Conservation (phyloP, 768 basidiomycete genomes). For the Leccinum incarnatum region DNA sequence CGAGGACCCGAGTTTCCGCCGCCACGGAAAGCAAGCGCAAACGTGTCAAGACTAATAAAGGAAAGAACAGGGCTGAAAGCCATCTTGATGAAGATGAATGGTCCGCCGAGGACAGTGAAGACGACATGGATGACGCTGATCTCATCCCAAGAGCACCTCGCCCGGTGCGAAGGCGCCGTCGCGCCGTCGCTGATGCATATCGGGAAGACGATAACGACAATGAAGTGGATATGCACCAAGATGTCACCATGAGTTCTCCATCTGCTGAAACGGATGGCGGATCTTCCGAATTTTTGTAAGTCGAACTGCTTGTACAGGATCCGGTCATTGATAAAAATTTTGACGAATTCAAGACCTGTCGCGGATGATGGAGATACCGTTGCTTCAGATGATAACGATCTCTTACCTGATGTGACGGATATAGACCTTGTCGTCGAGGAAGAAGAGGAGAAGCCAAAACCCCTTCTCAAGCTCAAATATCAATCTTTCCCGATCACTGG, state of each 20-base stretch:
- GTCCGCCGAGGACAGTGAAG: slow-evolving; percentile 18
- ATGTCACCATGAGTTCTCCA: slow-evolving; percentile 19
- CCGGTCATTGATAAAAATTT: background rate
- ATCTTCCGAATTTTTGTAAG: slow-evolving; percentile 7
- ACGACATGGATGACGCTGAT: slow-evolving; percentile 13
- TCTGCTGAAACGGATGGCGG: background rate
- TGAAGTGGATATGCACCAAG: slow-evolving; percentile 1
- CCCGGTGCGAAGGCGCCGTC: slow-evolving; percentile 34
- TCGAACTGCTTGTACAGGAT: background rate
- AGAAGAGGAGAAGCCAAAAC: slow-evolving; percentile 73
- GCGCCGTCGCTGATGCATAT: slow-evolving; percentile 23
- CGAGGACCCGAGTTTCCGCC: slow-evolving; percentile 17
- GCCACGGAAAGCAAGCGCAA: slow-evolving; percentile 22
- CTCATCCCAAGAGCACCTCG: slow-evolving; percentile 17
- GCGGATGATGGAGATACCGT: background rate
- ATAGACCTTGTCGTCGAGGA: slow-evolving; percentile 49
- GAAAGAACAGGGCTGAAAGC: slow-evolving; percentile 31
- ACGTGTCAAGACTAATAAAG: slow-evolving; percentile 42
- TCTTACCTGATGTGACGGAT: slow-evolving; percentile 2
- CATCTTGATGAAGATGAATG: slow-evolving; percentile 27
- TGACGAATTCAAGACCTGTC: background rate
- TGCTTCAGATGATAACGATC: background rate
- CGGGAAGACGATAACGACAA: slow-evolving; percentile 25
- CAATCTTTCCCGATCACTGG: slow-evolving; percentile 69
- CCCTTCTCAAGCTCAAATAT: slow-evolving; percentile 61